These are phyloP conservation scores for Eremochloa ophiuroides DNA, from an alignment of 176 grass and related monocot species.

Conservation along the genomic window DNA sequence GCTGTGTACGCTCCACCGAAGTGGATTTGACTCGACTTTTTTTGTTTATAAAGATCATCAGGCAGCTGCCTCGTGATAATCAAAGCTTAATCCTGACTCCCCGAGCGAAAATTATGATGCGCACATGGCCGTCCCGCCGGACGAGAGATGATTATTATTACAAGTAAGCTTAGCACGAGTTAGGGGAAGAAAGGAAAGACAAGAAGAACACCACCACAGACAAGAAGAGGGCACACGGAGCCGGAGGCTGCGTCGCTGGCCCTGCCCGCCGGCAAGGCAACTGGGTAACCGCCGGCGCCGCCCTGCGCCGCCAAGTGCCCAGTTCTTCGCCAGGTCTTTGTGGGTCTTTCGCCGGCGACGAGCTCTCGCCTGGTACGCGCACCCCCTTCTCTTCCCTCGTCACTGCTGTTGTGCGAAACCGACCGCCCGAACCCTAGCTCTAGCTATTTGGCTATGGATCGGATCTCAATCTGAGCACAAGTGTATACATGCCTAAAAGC, in stretches of 20 bases:
- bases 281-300: not conserved
- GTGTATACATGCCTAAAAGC: not conserved
- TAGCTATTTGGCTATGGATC: not conserved
- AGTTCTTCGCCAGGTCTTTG: not conserved
- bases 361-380: not conserved
- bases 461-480: not conserved
- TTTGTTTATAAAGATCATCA: not conserved
- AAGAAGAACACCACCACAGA: not conserved
- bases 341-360: not conserved
- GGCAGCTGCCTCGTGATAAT: not conserved
- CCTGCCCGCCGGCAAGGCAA: not conserved
- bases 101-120: not conserved
- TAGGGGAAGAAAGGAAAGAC: not conserved
- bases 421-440: not conserved
- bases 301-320: not conserved
- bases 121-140: not conserved
- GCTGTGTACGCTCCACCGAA: not conserved
- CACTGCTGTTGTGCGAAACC: not conserved
- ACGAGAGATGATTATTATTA: not conserved
- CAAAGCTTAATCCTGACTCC: not conserved
- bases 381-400: not conserved
- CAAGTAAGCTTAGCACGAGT: not conserved
- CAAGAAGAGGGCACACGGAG: conserved; percentile 18
- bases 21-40: not conserved
- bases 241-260: not conserved